phyloP scores from a whole-genome alignment of 1,284 basidiomycete species.

The Cutaneotrichosporon cyanovorans region DNA sequence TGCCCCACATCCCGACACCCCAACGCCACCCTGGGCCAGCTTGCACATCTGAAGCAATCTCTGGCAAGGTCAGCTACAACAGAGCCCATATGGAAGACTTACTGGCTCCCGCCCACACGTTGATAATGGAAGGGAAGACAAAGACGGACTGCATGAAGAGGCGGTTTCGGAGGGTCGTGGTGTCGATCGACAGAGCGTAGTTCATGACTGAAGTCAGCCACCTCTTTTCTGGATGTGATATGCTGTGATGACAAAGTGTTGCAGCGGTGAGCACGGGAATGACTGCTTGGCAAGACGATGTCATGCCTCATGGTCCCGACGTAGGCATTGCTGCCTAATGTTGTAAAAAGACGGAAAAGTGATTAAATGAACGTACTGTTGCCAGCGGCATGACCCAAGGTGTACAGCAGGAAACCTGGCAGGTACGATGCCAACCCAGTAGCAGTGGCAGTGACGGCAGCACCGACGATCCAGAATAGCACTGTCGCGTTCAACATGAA shows the following conservation, averaged over 20 bases:
- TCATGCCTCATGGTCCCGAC: too few relatives aligned
- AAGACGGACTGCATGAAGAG: conserved; percentile 46
- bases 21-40: conserved; percentile 43
- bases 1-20: conserved; percentile 47
- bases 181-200: conserved; percentile 47
- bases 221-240: too few relatives aligned
- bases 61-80: too few relatives aligned
- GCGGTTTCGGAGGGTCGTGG: conserved; percentile 44
- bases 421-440: conserved; percentile 35
- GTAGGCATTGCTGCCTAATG: too few relatives aligned
- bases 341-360: too few relatives aligned
- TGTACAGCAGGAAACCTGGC: conserved; percentile 41
- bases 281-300: too few relatives aligned
- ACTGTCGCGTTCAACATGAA: conserved; percentile 39
- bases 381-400: conserved; percentile 17
- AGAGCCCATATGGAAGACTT: too few relatives aligned
- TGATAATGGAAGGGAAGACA: conserved; percentile 21
- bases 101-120: conserved; percentile 15
- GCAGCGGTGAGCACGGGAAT: too few relatives aligned
- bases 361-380: conserved; percentile 15
- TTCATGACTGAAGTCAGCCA: conserved; percentile 25
- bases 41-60: conserved; percentile 4
- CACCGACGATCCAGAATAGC: conserved; percentile 44
- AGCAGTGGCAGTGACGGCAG: conserved; percentile 42
- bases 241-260: not conserved